These are phyloP conservation scores for Anisodus acutangulus DNA, from an alignment of 257 asterid species.

Conservation along the genomic window DNA sequence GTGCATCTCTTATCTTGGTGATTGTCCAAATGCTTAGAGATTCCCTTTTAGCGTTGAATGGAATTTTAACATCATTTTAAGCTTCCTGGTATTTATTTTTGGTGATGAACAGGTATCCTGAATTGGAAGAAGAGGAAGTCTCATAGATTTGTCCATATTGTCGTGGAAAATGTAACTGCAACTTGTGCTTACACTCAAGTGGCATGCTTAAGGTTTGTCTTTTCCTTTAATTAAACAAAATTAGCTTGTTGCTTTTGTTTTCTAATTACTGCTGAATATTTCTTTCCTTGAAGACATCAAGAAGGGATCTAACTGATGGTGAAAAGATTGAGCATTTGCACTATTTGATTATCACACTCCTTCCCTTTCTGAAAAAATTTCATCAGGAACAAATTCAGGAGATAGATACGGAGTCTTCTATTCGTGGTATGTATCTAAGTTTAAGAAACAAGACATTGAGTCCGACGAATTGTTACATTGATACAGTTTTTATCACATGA, in stretches of 20 bases:
- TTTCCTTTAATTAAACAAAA: slow-evolving; percentile 30
- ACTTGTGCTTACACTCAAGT: slow-evolving; percentile 71
- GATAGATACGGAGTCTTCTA: slow-evolving; percentile 60
- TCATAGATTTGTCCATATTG: slow-evolving; percentile 78
- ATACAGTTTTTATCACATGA: slow-evolving; percentile 47
- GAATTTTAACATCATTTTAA: slow-evolving; percentile 11
- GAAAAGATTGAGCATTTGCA: slow-evolving; percentile 69
- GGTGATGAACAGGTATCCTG: slow-evolving; percentile 63
- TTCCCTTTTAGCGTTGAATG: slow-evolving; percentile 2
- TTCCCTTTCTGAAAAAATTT: slow-evolving; percentile 65
- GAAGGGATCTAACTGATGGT: slow-evolving; percentile 53
- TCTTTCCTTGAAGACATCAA: slow-evolving; percentile 54
- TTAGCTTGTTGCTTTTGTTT: slow-evolving; percentile 11
- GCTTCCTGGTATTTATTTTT: background rate
- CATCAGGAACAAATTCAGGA: slow-evolving; percentile 71
- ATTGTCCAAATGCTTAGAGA: slow-evolving; percentile 22
- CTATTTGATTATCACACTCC: slow-evolving; percentile 59
- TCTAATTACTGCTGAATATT: slow-evolving; percentile 38
- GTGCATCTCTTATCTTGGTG: slow-evolving; percentile 27
- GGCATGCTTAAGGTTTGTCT: slow-evolving; percentile 58
- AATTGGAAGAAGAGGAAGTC: slow-evolving; percentile 59
- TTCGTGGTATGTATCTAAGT: slow-evolving; percentile 53
- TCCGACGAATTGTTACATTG: background rate
- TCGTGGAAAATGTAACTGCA: slow-evolving; percentile 82
- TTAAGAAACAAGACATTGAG: background rate